These are phyloP conservation scores for Parachaetomium inaequale DNA, from an alignment of 495 filamentous ascomycete species.

Conservation along the genomic window DNA sequence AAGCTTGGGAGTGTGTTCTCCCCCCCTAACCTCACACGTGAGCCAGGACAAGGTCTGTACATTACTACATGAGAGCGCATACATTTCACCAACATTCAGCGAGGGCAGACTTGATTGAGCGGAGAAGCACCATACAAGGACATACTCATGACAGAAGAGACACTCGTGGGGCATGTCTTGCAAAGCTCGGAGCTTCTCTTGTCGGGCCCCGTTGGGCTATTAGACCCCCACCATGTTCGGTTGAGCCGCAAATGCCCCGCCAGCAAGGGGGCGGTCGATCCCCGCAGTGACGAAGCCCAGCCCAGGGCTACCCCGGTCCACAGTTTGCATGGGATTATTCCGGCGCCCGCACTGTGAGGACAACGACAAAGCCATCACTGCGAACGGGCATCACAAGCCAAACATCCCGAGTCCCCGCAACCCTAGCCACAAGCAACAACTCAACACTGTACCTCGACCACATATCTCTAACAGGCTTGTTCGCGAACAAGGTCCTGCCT, in stretches of 20 bases:
- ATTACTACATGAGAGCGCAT: no score
- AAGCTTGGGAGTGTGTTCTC: background rate
- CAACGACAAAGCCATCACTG: background rate
- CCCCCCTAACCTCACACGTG: background rate
- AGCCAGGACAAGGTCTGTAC: background rate
- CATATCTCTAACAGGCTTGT: no score
- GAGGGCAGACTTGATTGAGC: no score
- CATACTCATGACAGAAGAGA: background rate
- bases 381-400: background rate
- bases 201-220: background rate
- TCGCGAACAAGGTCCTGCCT: no score
- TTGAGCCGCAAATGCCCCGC: constrained; percentile 14
- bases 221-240: background rate
- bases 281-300: background rate
- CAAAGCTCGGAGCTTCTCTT: background rate
- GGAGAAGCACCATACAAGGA: no score
- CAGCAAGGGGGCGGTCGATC: constrained; percentile 4
- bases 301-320: background rate
- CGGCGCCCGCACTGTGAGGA: constrained; percentile 11
- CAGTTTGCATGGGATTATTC: background rate
- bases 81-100: no score
- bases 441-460: background rate
- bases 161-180: background rate
- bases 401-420: no score
- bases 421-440: background rate